phyloP scores from a whole-genome alignment of 306 rosid species.

The Acacia confusa region DNA sequence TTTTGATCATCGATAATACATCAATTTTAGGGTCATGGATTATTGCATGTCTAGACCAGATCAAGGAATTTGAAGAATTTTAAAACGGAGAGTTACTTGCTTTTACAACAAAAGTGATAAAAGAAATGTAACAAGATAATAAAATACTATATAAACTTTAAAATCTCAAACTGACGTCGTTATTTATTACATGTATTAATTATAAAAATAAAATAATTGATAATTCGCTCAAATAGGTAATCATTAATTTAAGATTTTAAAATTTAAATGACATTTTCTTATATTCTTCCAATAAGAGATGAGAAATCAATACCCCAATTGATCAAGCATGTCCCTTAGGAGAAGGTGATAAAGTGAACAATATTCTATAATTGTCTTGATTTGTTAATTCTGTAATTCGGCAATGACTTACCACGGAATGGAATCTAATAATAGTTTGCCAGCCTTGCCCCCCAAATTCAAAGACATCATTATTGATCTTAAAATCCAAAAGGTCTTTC shows the following conservation, averaged over 20 bases:
- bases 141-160: no score
- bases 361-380: not conserved
- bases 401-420: not conserved
- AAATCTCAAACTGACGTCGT: no score
- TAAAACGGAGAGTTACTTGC: not conserved
- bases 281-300: not conserved
- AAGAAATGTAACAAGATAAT: no score
- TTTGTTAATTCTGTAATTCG: not conserved
- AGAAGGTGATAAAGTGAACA: not conserved
- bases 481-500: not conserved
- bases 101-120: not conserved
- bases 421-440: not conserved
- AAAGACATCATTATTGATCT: not conserved
- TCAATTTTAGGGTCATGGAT: not conserved
- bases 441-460: not conserved
- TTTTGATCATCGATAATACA: not conserved
- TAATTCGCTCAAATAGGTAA: no score
- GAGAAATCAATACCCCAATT: not conserved
- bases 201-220: no score
- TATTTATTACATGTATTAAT: no score
- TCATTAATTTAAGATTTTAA: no score
- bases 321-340: not conserved
- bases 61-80: not conserved
- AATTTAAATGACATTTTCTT: rapidly evolving
- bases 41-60: not conserved